phyloP scores from a whole-genome alignment of 2,329 filamentous ascomycete species.

The Mycosphaerella arachidis region DNA sequence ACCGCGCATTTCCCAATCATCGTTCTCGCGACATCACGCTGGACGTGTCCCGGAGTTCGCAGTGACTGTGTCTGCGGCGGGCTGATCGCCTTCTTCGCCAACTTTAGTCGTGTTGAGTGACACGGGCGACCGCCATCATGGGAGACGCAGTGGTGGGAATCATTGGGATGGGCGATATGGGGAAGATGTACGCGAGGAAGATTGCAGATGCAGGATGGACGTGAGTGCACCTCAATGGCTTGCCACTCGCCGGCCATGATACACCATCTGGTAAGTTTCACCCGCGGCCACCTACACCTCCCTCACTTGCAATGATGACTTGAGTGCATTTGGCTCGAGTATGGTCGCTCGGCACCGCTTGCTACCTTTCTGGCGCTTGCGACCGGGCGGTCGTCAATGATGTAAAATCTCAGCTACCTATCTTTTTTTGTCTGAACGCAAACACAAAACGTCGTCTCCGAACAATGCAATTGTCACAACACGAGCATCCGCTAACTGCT shows the following conservation, averaged over 20 bases:
- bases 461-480: neutral
- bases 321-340: constrained; percentile 99
- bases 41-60: neutral
- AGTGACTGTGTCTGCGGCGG: constrained; percentile 5
- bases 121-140: constrained; percentile 40
- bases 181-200: constrained; percentile 91
- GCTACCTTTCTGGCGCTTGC: constrained; percentile 67
- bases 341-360: constrained; percentile 62
- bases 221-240: constrained; percentile 52
- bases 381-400: constrained; percentile 72
- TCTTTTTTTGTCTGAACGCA: constrained; percentile 74
- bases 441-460: neutral
- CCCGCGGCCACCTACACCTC: constrained; percentile 10
- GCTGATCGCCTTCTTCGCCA: constrained; percentile 9
- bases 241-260: neutral
- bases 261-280: constrained; percentile 33
- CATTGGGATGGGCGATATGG: constrained; percentile 99
- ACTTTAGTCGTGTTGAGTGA: constrained; percentile 3
- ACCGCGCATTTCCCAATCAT: neutral
- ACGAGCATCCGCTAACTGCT: constrained; percentile 15
- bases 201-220: constrained; percentile 93
- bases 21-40: neutral
- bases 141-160: constrained; percentile 78
- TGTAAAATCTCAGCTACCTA: constrained; percentile 99
- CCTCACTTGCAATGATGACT: constrained; percentile 75